These are phyloP conservation scores for Parascedosporium putredinis DNA, from an alignment of 2,329 filamentous ascomycete genomes.

Conservation along the genomic window DNA sequence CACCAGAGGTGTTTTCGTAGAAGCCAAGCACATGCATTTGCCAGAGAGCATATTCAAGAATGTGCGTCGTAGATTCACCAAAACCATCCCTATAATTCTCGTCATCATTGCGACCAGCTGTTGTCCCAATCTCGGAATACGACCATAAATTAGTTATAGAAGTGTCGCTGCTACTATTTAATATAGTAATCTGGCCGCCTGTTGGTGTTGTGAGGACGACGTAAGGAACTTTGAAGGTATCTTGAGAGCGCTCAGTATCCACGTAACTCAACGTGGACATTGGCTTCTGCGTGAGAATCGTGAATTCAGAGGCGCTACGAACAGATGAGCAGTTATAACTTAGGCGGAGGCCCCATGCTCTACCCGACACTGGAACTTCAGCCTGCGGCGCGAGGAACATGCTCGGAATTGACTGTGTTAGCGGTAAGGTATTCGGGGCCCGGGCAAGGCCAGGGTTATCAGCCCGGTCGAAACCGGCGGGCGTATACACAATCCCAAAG, in stretches of 20 bases:
- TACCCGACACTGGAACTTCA: conserved; percentile 8
- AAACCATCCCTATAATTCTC: neutral
- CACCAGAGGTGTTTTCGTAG: neutral
- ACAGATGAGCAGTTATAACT: conserved; percentile 11
- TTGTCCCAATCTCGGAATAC: neutral
- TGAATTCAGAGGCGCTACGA: conserved; percentile 9
- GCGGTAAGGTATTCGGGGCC: conserved; percentile 10
- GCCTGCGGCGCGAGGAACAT: conserved; percentile 12
- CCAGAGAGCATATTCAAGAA: conserved; percentile 11
- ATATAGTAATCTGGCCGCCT: neutral
- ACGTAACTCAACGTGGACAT: neutral
- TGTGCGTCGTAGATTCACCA: too few species aligned
- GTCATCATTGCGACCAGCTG: neutral
- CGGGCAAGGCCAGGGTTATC: neutral
- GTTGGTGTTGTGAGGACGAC: neutral
- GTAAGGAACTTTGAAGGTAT: neutral
- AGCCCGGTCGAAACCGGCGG: conserved; percentile 1
- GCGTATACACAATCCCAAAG: conserved; percentile 10
- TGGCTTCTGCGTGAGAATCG: conserved; percentile 9
- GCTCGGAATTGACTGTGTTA: conserved; percentile 6
- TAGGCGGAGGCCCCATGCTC: conserved; percentile 10
- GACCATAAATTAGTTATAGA: neutral
- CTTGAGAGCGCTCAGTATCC: neutral
- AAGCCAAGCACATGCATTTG: neutral
- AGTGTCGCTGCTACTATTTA: neutral